phyloP scores from a whole-genome alignment of 1,284 basidiomycete genomes.

The Leccinum huronense region DNA sequence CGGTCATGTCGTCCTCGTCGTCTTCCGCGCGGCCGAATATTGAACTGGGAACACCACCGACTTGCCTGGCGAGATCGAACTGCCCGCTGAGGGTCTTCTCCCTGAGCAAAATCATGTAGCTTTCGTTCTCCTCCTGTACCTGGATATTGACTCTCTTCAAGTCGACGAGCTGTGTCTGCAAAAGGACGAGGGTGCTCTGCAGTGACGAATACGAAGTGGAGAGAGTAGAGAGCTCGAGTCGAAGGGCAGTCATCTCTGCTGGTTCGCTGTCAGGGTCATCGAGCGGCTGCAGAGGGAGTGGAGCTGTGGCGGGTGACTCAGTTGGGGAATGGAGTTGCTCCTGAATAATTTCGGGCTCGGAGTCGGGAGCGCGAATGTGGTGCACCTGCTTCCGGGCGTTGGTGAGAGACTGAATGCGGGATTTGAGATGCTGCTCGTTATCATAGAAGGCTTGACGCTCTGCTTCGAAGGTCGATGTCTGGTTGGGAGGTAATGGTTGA shows the following conservation, averaged over 20 bases:
- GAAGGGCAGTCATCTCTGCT: conserved; percentile 79
- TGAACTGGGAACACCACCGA: conserved; percentile 50
- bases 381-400: conserved; percentile 61
- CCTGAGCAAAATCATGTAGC: conserved; percentile 87
- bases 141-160: conserved; percentile 78
- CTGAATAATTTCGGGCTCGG: conserved; percentile 25
- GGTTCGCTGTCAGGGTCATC: conserved; percentile 69
- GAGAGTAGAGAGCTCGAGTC: conserved; percentile 75
- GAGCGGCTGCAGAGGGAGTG: conserved; percentile 42
- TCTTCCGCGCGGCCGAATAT: conserved; percentile 43
- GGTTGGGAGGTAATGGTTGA: conserved; percentile 13
- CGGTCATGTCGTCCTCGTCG: conserved; percentile 49
- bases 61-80: conserved; percentile 70
- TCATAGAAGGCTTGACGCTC: conserved; percentile 85
- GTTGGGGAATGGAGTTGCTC: conserved; percentile 36
- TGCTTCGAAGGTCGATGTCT: conserved; percentile 79
- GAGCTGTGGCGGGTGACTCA: conserved; percentile 24
- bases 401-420: conserved; percentile 75
- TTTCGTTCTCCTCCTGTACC: conserved; percentile 90
- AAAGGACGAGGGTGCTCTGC: conserved; percentile 70
- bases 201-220: conserved; percentile 77
- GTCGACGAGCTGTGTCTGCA: conserved; percentile 75
- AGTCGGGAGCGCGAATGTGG: conserved; percentile 29
- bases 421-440: conserved; percentile 84
- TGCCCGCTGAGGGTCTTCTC: conserved; percentile 88